Base-by-base conservation (phyloP, 2,329 filamentous ascomycete species). In the Endothia cerciana region DNA sequence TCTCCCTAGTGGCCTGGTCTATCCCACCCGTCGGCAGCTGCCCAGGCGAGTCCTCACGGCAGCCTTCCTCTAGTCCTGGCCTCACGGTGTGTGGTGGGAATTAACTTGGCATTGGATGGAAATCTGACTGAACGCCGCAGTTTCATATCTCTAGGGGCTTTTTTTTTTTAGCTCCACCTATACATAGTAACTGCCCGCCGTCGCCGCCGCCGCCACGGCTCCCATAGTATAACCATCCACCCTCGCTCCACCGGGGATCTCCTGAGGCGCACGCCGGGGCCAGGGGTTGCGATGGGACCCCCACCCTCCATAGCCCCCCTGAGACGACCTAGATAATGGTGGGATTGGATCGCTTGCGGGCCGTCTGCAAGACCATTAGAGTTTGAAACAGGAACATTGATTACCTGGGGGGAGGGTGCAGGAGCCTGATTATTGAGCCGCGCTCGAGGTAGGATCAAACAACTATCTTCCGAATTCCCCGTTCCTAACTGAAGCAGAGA, bases 271-370 rank as follows among this genome's bases (percentile, higher is more conserved):
- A 43, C 41, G 41, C 19, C 13, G 41, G 41, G 41, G 41, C 13
- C 33, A 11, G 41, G 41, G 41, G 13, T 11, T 11, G 19, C 41
- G 41, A 43, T 43, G 41, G 15, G 11, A 19, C 47, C 47, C 47
- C 22, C 51, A 36, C 30, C 51, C 51, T 55, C 51, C 51, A 30
- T 55, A 17, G n/a, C n/a, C n/a, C 28, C 28, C 28, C 51, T 55
- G 28, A 36, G 19, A 33, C 17, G 19, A 25, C 30, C 51, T 36
- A 55, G 19, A 36, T 36, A 28, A 55, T 11, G 11, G 51, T 28
- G 17, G 51, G 51, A 36, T 55, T 55, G 17, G 28, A 36, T 36
- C 17, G 30, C 17, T 55, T 33, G 30, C 30, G 36, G 49, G 28
- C 17, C 30, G 6, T n/a, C 28, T 55, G 28, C 51, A 36, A 36